Percentiles rank a stretch among this genome's conserved stretches.
Conservation (phyloP, 306 rosid genomes). For the Pyrus betulifolia region DNA sequence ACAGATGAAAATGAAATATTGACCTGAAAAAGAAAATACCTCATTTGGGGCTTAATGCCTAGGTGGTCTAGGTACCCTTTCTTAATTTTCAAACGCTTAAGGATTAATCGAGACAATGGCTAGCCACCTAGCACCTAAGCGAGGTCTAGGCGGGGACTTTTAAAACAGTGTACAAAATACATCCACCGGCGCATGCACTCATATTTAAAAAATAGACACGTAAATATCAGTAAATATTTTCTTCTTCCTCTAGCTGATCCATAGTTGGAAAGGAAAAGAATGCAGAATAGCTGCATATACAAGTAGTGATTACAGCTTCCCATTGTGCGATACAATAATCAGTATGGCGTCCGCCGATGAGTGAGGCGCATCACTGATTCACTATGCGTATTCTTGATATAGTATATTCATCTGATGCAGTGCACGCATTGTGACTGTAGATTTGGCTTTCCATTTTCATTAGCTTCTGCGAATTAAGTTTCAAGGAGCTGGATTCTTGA, state of each 20-base stretch:
- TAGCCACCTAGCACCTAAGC: too few relatives aligned
- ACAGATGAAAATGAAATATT: too few relatives aligned
- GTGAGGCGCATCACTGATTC: conserved; percentile 40
- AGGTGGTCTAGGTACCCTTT: too few relatives aligned
- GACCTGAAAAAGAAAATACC: not conserved
- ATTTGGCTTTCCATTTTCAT: not conserved
- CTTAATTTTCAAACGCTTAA: too few relatives aligned
- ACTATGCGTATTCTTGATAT: not conserved
- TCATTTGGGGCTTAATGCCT: not conserved
- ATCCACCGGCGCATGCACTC: not conserved
- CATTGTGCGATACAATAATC: conserved; percentile 73
- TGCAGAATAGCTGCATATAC: conserved; percentile 41
- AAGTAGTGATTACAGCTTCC: conserved; percentile 62
- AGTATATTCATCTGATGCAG: not conserved
- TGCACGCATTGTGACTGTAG: not conserved
- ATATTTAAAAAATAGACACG: too few relatives aligned
- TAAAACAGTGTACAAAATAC: too few relatives aligned
- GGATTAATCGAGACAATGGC: too few relatives aligned
- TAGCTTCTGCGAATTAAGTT: conserved; percentile 46
- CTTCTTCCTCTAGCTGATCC: conserved; percentile 47
- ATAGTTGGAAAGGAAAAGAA: conserved; percentile 50
- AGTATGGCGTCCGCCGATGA: conserved; percentile 65
- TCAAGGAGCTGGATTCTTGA: conserved; percentile 59
- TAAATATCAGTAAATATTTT: too few relatives aligned
- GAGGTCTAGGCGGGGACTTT: too few relatives aligned